Evolutionary conservation across 78 protist genomes (phyloP).

Genomic region (Pelomyxa schiedti): DNA sequence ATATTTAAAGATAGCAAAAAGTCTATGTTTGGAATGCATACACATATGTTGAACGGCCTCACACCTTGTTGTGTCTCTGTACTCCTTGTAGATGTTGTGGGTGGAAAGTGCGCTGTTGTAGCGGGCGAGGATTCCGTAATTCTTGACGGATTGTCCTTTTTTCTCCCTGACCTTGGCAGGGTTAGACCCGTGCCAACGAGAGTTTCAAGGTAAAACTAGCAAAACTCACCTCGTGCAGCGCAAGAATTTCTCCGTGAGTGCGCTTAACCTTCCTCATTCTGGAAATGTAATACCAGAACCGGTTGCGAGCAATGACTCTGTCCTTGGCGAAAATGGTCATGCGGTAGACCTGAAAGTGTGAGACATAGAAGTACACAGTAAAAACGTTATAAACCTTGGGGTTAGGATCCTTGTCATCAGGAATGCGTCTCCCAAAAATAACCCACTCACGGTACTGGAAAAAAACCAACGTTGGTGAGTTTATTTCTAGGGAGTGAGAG

Average conservation of each 20-base stretch:
- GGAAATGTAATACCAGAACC: constrained; percentile 96
- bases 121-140: constrained; percentile 92
- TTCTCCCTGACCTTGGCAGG: constrained; percentile 58
- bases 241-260: constrained; percentile 88
- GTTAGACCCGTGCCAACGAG: background rate
- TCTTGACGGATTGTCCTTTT: constrained; percentile 66
- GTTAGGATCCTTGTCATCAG: no score
- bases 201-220: background rate
- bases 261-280: constrained; percentile 83
- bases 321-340: constrained; percentile 96
- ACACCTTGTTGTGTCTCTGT: constrained; percentile 70
- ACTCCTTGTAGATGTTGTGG: constrained; percentile 96
- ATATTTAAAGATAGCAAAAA: background rate
- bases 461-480: no score
- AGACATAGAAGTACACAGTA: no score
- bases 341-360: constrained; percentile 89
- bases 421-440: no score
- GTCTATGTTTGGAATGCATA: background rate
- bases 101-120: constrained; percentile 93
- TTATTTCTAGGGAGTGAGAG: no score
- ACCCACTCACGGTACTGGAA: no score
- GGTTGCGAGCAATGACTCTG: constrained; percentile 81
- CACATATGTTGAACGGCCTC: constrained; percentile 72
- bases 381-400: no score
- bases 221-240: constrained; percentile 53